Evolutionary conservation across 2,329 filamentous ascomycete genomes (phyloP), one percentile per base, ranked within the genome.

Genomic region (Trichophyton simii): DNA sequence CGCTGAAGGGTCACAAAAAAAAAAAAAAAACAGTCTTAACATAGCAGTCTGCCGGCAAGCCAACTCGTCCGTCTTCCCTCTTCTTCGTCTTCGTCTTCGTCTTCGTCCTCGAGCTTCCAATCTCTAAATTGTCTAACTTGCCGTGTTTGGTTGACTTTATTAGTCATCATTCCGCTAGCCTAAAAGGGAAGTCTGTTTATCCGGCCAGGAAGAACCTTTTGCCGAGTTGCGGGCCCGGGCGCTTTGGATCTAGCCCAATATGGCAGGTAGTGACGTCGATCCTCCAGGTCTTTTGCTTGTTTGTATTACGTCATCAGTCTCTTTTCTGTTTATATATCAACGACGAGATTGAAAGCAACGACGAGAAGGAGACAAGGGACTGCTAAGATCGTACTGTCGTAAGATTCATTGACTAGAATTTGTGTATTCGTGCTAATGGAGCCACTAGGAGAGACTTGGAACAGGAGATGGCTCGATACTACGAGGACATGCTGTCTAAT

Each of bases 111-210:
- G 7, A 20, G 8, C 34, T 25, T 55, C 31, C 52, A 18, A 9
- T 31, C 8, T 57, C 25, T 7, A 31, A 31, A 31, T 31, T 31
- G 28, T 31, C 28, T 6, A 31, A 7, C 6, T 0, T 1, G 28
- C 20, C 28, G 13, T 42, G 22, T 54, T 54, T 54, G 22, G 3
- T 54, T 54, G 22, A 41, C 15, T 1, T 20, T 25, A 11, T 41
- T 58, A 38, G 55, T 58, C 31, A 38, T 58, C 34, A 34, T 15
- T 58, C n/a, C 8, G 20, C 20, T 41, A 58, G 55, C 55, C 31
- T 2, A 58, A 58, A 58, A 22, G 31, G 55, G 55, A 41, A 58
- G 20, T 41, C 38, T 58, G 55, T 58, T 58, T 58, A 58, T 31
- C 7, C 22, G 34, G 1, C 4, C 1, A n/a, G 55, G 55, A 58